Evolutionary conservation across 169 alveolate genomes (phyloP).

Genomic region (Theileria orientalis): DNA sequence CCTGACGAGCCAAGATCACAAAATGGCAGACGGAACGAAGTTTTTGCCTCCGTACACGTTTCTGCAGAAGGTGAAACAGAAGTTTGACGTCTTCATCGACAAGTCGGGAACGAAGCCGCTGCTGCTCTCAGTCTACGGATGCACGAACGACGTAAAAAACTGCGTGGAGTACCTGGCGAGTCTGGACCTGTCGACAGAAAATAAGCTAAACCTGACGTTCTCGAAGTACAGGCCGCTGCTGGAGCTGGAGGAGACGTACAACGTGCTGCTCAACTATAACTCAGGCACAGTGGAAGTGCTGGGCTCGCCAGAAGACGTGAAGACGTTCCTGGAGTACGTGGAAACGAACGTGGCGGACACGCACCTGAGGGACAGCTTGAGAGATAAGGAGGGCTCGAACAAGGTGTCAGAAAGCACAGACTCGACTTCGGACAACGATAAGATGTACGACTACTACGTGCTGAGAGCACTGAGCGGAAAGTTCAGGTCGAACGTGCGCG

Average conservation of each 20-base stretch:
- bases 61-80: conserved; percentile 37
- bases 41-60: conserved; percentile 55
- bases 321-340: conserved; percentile 28
- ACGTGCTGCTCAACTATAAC: conserved; percentile 40
- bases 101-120: conserved; percentile 1
- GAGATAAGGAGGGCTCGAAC: background rate
- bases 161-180: conserved; percentile 9
- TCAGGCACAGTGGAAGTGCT: conserved; percentile 45
- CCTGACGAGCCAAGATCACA: conserved; percentile 23
- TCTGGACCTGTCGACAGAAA: conserved; percentile 11
- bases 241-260: conserved; percentile 39
- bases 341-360: conserved; percentile 7
- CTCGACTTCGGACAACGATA: conserved; percentile 27
- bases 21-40: conserved; percentile 29
- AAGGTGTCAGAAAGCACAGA: conserved; percentile 4
- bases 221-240: background rate
- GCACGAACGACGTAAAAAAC: background rate
- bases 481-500: conserved; percentile 39
- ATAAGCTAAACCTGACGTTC: background rate
- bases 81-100: conserved; percentile 46
- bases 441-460: conserved; percentile 36
- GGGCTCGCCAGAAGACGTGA: conserved; percentile 50
- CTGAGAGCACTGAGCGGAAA: conserved; percentile 42
- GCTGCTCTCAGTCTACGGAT: conserved; percentile 3
- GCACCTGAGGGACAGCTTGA: background rate